Base-by-base conservation (phyloP, 176 grass and related monocot species). In the Bromus sterilis region DNA sequence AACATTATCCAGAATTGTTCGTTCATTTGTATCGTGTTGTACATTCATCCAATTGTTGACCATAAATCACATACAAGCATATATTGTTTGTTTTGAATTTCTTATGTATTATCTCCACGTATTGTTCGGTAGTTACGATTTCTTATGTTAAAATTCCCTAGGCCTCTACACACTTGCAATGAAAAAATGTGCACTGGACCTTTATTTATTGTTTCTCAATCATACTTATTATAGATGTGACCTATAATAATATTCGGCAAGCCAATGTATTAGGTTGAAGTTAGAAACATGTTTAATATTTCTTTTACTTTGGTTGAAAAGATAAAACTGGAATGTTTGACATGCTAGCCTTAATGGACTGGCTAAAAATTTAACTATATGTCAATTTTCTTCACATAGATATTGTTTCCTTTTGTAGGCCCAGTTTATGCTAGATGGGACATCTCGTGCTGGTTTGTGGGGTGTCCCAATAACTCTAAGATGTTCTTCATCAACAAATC, bases 371-470 rank as follows among this genome's bases (percentile, higher is more conserved):
- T 14, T 55, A 10, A 57, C 40, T 1, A 63, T 9, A 61, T 32
- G 8, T 46, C 44, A 57, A 32, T 44, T 80, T 39, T 1, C 18
- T 80, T 75, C 66, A 70, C 25, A 15, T 29, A 48, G 16, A 63
- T 64, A 14, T n/a, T 71, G 30, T 28, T 44, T 49, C 49, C 6
- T 80, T 78, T 83, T 89, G 3, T 78, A 94, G 91, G 64, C 83
- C 80, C 91, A 89, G 31, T 94, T 97, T 94, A 77, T 94, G 51
- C 82, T 84, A 56, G 85, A 91, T 74, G 94, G 91, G 35, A 82
- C 89, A 23, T 59, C 80, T 64, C 73, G 83, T 25, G 35, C 40
- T 43, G 74, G 91, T 71, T 86, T 76, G 51, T 97, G 94, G 94
- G 84, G 90, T 80, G 85, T 90, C 65, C 94, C 91, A 82, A 26